phyloP scores from a whole-genome alignment of 2,329 filamentous ascomycete species.

The Curvularia lunata region DNA sequence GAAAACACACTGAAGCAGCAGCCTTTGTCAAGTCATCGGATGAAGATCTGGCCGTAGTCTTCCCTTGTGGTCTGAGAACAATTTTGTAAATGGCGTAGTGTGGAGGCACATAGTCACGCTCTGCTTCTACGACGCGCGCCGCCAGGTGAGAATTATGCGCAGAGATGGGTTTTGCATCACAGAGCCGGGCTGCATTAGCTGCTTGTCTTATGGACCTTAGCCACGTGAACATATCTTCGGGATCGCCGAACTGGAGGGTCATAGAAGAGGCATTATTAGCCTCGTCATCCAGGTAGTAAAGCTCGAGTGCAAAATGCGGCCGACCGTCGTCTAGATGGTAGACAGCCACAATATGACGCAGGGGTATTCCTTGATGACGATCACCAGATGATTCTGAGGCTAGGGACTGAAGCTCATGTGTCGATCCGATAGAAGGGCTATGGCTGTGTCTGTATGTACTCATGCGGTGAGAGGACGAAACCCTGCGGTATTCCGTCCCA shows the following conservation, averaged over 20 bases:
- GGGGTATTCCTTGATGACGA: conserved; percentile 63
- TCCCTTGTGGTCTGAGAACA: conserved; percentile 66
- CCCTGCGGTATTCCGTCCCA: conserved; percentile 32
- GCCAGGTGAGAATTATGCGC: conserved; percentile 67
- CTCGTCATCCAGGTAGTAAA: conserved; percentile 72
- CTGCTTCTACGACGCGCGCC: conserved; percentile 66
- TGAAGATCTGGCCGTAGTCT: conserved; percentile 63
- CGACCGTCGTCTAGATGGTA: conserved; percentile 71
- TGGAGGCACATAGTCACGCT: conserved; percentile 71
- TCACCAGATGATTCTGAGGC: conserved; percentile 58
- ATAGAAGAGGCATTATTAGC: conserved; percentile 66
- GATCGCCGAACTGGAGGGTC: conserved; percentile 68
- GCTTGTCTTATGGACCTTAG: conserved; percentile 66
- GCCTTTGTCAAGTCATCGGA: conserved; percentile 71
- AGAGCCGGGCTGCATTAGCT: conserved; percentile 61
- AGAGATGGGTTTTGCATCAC: conserved; percentile 62
- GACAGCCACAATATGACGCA: conserved; percentile 71
- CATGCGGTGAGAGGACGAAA: conserved; percentile 48
- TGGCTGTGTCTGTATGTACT: conserved; percentile 61
- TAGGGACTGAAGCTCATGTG: conserved; percentile 65
- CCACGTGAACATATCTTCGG: conserved; percentile 71
- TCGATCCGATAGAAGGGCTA: conserved; percentile 64
- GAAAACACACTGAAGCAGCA: conserved; percentile 69
- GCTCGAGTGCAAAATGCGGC: conserved; percentile 70
- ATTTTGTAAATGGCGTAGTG: conserved; percentile 73